These are phyloP conservation scores for Phlebopus sp. DNA, from an alignment of 1,284 basidiomycete species.

Conservation along the genomic window DNA sequence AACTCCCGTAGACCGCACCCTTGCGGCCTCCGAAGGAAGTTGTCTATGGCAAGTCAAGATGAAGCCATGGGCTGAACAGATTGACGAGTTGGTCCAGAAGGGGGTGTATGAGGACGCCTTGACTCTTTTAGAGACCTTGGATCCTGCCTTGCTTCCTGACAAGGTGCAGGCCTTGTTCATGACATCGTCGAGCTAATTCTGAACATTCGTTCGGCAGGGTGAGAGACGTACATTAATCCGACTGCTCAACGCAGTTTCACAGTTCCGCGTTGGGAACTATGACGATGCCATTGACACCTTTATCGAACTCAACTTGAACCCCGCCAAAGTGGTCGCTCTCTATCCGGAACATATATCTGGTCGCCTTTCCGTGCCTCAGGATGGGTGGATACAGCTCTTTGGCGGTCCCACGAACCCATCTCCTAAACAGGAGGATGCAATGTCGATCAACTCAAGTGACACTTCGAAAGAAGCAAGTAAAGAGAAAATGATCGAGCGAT, in stretches of 20 bases:
- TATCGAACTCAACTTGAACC: constrained; percentile 86
- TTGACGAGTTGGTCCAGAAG: constrained; percentile 78
- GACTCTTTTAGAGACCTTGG: constrained; percentile 72
- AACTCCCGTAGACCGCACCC: constrained; percentile 68
- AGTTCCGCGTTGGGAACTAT: constrained; percentile 69
- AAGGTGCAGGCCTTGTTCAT: constrained; percentile 43
- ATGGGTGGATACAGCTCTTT: constrained; percentile 84
- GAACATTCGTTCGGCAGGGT: constrained; percentile 39
- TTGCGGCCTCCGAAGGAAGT: constrained; percentile 64
- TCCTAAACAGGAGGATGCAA: constrained; percentile 27
- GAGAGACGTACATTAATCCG: constrained; percentile 57
- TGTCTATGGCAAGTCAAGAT: constrained; percentile 77
- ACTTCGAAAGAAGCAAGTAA: constrained; percentile 19
- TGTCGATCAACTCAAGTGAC: constrained; percentile 30
- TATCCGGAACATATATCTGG: constrained; percentile 85
- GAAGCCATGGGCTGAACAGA: constrained; percentile 74
- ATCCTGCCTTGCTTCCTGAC: constrained; percentile 61
- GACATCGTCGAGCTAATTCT: background rate
- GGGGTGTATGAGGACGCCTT: constrained; percentile 82
- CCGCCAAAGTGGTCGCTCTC: constrained; percentile 89
- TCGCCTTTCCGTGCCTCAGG: constrained; percentile 63
- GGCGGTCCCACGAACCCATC: constrained; percentile 60
- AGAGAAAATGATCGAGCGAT: constrained; percentile 34
- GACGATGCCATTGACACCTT: constrained; percentile 85
- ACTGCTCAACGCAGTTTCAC: constrained; percentile 71